Base-by-base conservation (phyloP, 768 basidiomycete genomes). In the Lanmaoa pseudosensibilis region DNA sequence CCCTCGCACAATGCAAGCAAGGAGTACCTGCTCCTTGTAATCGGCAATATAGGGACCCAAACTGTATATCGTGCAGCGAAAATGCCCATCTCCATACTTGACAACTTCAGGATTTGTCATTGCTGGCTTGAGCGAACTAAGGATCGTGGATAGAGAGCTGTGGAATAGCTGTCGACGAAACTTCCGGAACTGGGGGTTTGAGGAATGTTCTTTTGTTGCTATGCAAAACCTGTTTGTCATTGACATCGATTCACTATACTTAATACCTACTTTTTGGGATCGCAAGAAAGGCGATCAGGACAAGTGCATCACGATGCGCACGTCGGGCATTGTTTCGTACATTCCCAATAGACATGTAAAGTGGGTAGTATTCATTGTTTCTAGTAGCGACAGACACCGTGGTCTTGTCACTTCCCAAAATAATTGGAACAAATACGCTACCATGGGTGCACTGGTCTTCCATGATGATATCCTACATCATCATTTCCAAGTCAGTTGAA, bases 121-220 rank as follows among this genome's bases (percentile, higher is more conserved):
- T 0, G 32, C 57, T 0, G 61, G 61, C 27, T 56, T 56, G 0
- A 76, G 55, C 44, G 15, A 5, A 19, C 21, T 12, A 21, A 46
- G 46, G 15, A 47, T 47, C 23, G n/a, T 7, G 8, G 30, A 30
- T 5, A 58, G 18, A 18, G 57, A 54, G 15, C 58, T 43, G 46
- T 77, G 74, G 48, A 72, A 74, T 0, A 75, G 59, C 16, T 74
- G 69, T 0, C 59, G 46, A 0, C 55, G 58, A 44, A 76, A 77
- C 18, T 59, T 64, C 5, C 63, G 63, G 50, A 69, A 74, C 2
- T 47, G 40, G 9, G 34, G 15, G 23, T 59, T 52, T 5, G 39
- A 45, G 7, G 60, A 55, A 27, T 65, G 27, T 30, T 62, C 41
- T 2, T 53, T 50, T 19, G 40, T 50, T 1, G 55, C 65, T 48